phyloP scores from a whole-genome alignment of 2,329 filamentous ascomycete species.

The Colletotrichum coccodes region DNA sequence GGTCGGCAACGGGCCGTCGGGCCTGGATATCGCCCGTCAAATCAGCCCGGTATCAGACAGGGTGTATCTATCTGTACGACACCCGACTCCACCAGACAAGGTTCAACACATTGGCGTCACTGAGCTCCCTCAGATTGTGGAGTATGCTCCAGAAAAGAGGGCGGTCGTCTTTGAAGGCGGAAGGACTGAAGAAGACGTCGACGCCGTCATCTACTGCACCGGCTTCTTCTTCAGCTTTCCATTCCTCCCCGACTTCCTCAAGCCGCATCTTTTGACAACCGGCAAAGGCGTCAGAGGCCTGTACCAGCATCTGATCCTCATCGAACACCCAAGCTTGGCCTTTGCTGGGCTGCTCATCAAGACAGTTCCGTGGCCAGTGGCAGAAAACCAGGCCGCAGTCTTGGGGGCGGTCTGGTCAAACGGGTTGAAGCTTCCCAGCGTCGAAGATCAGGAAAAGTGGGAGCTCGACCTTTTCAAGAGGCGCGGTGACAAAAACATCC shows the following conservation, averaged over 20 bases:
- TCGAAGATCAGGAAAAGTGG: slow-evolving; percentile 75
- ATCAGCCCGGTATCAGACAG: slow-evolving; percentile 69
- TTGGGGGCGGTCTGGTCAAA: slow-evolving; percentile 83
- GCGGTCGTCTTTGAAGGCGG: slow-evolving; percentile 75
- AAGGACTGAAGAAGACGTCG: slow-evolving; percentile 68
- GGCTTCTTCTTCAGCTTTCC: slow-evolving; percentile 84
- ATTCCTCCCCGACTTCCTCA: slow-evolving; percentile 59
- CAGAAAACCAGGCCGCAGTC: slow-evolving; percentile 82
- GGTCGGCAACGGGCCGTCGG: slow-evolving; percentile 86
- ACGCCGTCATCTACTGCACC: slow-evolving; percentile 81
- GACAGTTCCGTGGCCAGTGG: slow-evolving; percentile 87
- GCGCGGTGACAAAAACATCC: slow-evolving; percentile 52
- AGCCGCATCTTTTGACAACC: slow-evolving; percentile 67
- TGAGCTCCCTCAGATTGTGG: slow-evolving; percentile 68
- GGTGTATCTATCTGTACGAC: slow-evolving; percentile 72
- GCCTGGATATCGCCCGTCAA: slow-evolving; percentile 83
- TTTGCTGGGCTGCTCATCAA: slow-evolving; percentile 82
- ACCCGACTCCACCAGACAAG: slow-evolving; percentile 56
- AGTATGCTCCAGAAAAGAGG: slow-evolving; percentile 61
- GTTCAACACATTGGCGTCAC: slow-evolving; percentile 57
- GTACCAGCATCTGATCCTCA: slow-evolving; percentile 84
- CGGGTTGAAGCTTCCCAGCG: slow-evolving; percentile 70
- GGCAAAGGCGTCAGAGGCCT: slow-evolving; percentile 77
- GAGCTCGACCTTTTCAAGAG: slow-evolving; percentile 67
- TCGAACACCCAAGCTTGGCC: slow-evolving; percentile 79